phyloP scores from a whole-genome alignment of 2,329 filamentous ascomycete species.

The Dactylellina leptospora region DNA sequence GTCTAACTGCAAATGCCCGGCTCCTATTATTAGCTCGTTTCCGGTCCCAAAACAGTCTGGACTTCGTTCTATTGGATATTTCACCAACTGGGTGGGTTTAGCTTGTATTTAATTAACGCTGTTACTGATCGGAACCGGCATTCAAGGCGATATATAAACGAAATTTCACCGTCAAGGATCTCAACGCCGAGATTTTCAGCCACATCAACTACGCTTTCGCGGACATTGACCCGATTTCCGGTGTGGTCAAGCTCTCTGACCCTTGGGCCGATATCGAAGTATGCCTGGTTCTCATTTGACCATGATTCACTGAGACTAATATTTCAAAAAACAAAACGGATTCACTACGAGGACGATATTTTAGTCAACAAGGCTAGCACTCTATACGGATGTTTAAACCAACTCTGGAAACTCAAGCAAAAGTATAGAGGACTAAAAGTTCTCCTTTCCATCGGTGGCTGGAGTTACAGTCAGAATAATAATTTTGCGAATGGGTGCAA shows the following conservation, averaged over 20 bases:
- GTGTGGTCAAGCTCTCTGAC: background rate
- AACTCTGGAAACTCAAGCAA: too few relatives aligned
- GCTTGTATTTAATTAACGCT: background rate
- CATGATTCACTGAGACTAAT: too few relatives aligned
- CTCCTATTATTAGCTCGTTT: background rate
- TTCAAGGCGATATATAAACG: background rate
- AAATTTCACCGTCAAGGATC: background rate
- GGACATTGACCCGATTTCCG: too few relatives aligned
- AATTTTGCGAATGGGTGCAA: too few relatives aligned
- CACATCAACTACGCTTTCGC: background rate
- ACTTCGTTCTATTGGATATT: too few relatives aligned
- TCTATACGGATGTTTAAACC: background rate
- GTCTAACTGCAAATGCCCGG: background rate
- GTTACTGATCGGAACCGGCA: background rate
- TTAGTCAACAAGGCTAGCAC: background rate
- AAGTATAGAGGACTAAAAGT: too few relatives aligned
- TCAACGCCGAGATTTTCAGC: background rate
- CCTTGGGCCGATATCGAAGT: too few relatives aligned
- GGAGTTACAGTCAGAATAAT: too few relatives aligned
- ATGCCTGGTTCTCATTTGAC: too few relatives aligned
- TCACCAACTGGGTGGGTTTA: too few relatives aligned
- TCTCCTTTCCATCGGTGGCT: too few relatives aligned
- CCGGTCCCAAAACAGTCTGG: background rate
- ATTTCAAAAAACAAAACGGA: background rate
- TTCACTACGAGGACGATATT: background rate